phyloP scores from a whole-genome alignment of 2,329 filamentous ascomycete genomes.

The Trichoderma semiorbis region DNA sequence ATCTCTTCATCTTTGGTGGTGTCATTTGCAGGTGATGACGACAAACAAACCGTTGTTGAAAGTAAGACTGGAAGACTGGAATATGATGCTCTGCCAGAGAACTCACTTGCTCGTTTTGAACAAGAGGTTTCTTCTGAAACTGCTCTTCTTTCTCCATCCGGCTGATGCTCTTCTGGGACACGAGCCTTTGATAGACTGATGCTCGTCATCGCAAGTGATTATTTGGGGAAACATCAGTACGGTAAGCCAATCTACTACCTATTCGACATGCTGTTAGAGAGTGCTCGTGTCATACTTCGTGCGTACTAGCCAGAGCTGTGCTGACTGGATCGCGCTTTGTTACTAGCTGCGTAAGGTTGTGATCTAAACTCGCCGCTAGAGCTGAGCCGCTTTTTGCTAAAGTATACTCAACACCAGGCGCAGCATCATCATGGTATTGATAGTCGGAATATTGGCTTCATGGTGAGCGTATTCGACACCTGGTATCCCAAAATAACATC shows the following conservation, averaged over 20 bases:
- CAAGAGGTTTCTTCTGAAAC: background rate
- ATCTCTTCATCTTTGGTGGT: background rate
- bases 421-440: background rate
- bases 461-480: background rate
- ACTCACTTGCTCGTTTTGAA: background rate
- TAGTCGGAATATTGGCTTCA: background rate
- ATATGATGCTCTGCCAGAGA: background rate
- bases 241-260: background rate
- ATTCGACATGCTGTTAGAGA: background rate
- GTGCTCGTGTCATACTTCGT: background rate
- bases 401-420: background rate
- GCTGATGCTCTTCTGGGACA: rapidly evolving
- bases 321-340: background rate
- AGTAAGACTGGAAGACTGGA: background rate
- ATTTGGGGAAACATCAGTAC: background rate
- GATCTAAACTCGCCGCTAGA: background rate
- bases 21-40: too few species aligned
- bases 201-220: background rate
- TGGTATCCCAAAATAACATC: background rate
- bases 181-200: background rate
- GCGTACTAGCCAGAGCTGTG: background rate
- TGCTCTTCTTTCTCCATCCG: background rate
- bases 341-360: background rate
- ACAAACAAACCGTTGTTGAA: background rate
- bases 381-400: background rate